Evolutionary conservation across 164 flowering plant genomes (phyloP), one percentile per base, ranked within the genome.

Genomic region (Vitis riparia): DNA sequence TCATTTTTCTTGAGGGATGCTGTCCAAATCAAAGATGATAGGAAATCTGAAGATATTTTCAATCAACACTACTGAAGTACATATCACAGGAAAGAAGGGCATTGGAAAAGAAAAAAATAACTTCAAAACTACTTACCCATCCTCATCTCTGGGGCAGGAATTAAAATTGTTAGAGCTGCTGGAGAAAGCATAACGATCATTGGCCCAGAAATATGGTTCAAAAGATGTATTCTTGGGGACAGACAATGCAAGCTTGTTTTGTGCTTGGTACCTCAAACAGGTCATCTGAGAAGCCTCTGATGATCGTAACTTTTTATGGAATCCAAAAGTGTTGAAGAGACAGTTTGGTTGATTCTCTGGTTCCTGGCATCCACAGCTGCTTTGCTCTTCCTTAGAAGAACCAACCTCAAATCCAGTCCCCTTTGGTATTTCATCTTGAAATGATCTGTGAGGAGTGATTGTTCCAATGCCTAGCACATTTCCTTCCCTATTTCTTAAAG

Each of bases 401-500:
- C 55, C 65, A 74, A 51, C 16, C 69, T 62, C 73, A 44, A 44
- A 59, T 4, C 59, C 58, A 59, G 77, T 71, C 3, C 59, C 71
- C 19, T 52, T 66, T n/a, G 63, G 15, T 23, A 62, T 53, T 62
- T 75, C 78, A 74, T 79, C 81, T 50, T 73, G 74, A 11, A 78
- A 59, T 50, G 76, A 62, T 67, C 73, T 70, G 15, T 49, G 71
- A 11, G 80, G 73, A 5, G 71, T 62, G 16, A 65, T 30, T 27
- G 77, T 70, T 47, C 76, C 83, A 63, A 73, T 78, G 77, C 87
- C 84, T 17, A 81, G 76, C 48, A 81, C 79, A 73, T 86, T 90
- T 58, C 90, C 92, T 62, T 85, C 86, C 23, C 74, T 66, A 73
- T 81, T 81, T 77, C 92, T 81, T 19, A 88, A 68, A 67, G 85